A percentile compares a stretch with the other conserved stretches of the same genome.
These are phyloP conservation scores for Suillus discolor DNA, from an alignment of 768 basidiomycete genomes.

Conservation along the genomic window DNA sequence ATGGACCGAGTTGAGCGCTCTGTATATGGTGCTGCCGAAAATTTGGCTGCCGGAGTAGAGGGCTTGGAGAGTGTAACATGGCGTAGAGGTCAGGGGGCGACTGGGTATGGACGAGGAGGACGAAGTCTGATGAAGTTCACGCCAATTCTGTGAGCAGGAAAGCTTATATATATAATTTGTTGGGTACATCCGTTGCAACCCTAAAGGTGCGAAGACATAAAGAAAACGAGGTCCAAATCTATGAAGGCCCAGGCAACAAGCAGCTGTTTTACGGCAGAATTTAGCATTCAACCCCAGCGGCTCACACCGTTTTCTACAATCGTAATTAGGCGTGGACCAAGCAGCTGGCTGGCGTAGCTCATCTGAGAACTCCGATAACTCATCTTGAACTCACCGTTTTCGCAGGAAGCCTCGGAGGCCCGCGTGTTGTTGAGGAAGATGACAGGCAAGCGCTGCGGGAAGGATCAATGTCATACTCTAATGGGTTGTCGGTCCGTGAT, in stretches of 20 bases:
- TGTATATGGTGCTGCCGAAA: conserved; percentile 21
- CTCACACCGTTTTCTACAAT: conserved; percentile 7
- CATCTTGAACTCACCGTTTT: conserved; percentile 16
- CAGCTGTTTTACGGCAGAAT: conserved; percentile 17
- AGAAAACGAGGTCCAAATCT: conserved; percentile 20
- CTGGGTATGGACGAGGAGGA: conserved; percentile 9
- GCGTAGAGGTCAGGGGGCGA: not conserved
- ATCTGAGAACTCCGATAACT: conserved; percentile 15
- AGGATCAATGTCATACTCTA: conserved; percentile 27
- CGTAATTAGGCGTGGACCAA: conserved; percentile 1
- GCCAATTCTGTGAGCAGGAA: conserved; percentile 8
- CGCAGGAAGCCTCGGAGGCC: conserved; percentile 19
- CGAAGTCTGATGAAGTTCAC: conserved; percentile 12
- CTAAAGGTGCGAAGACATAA: conserved; percentile 20
- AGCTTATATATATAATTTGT: conserved; percentile 25
- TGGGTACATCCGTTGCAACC: conserved; percentile 11
- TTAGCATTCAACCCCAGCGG: conserved; percentile 32
- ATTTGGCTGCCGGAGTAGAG: conserved; percentile 15
- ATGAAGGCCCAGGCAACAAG: conserved; percentile 19
- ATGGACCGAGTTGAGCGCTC: conserved; percentile 11
- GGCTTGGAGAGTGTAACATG: conserved; percentile 17
- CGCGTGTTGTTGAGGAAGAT: conserved; percentile 15
- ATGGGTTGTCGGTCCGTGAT: conserved; percentile 15
- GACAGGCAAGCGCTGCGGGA: conserved; percentile 7
- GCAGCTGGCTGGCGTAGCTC: conserved; percentile 8